Evolutionary conservation across 73 alveolate species (phyloP), one percentile per base, ranked within the genome.

Genomic region (Paramecium biaurelia): DNA sequence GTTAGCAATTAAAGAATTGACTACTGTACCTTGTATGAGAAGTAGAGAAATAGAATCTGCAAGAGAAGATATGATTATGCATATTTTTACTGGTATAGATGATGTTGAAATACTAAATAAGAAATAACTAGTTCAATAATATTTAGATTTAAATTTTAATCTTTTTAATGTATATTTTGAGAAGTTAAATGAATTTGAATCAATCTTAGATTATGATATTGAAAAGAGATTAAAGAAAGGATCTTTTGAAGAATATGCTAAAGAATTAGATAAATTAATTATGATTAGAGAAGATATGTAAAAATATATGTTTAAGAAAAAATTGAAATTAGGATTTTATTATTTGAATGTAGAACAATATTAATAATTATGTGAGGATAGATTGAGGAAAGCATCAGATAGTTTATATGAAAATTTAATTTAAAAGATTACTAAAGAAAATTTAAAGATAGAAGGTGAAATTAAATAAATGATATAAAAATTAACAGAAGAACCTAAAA

Each of bases 401-500:
- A 57, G 70, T 12, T 63, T 92, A 14, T 85, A 92, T 63, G 92
- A 92, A 53, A 92, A 70, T 82, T 32, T 95, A 15, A 95, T 93
- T 92, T 85, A 92, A 85, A 93, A 92, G 89, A 95, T 93, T 4
- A 86, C 79, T 18, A 79, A 96, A 24, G 96, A 95, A 57, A 92
- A 95, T 76, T 86, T 84, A 4, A 53, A 85, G 45, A 85, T 95
- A 26, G 98, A 93, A 68, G 92, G 95, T 34, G 97, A 96, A 63
- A 97, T 95, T 2, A 95, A 95, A 28, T 70, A 92, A 21, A 93
- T 96, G 87, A 89, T 96, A 10, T 47, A 74, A 11, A 92, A 93
- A 70, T 85, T 96, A 18, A 72, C 92, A 24, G 93, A 93, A 14
- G 96, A 92, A 28, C 98, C 98, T 41, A 93, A 90, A 45, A 93